Evolutionary conservation across 1,139 yeast species (phyloP).

Genomic region (Protomyces inouyei): DNA sequence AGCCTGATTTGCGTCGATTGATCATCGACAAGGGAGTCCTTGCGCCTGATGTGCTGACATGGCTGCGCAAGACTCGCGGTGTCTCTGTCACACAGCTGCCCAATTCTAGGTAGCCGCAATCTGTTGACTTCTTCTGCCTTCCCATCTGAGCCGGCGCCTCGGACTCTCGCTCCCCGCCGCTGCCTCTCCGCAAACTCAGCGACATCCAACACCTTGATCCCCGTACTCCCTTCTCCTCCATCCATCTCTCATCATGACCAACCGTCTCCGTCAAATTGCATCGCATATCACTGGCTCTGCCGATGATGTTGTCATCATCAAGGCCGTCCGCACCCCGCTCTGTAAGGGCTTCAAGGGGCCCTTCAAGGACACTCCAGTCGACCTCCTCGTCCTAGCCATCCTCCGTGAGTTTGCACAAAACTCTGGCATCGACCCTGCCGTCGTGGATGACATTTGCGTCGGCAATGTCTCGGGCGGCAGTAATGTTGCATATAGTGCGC

Average conservation of each 20-base stretch:
- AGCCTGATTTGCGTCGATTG: background rate
- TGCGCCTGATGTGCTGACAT: background rate
- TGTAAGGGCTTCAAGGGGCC: constrained; percentile 81
- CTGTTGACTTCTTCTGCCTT: too few relatives aligned
- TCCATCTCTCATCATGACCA: constrained; percentile 7
- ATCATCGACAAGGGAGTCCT: background rate
- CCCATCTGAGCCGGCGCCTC: background rate
- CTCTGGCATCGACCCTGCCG: constrained; percentile 55
- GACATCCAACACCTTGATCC: background rate
- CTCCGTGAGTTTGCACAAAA: constrained; percentile 57
- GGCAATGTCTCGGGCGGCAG: constrained; percentile 85
- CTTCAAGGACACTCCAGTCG: constrained; percentile 71
- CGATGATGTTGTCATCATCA: constrained; percentile 81
- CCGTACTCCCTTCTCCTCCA: background rate
- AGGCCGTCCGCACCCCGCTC: constrained; percentile 84
- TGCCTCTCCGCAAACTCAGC: background rate
- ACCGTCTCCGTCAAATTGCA: constrained; percentile 24
- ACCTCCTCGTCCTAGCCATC: constrained; percentile 63
- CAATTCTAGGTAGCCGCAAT: too few relatives aligned
- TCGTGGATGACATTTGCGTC: constrained; percentile 75
- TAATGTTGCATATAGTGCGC: constrained; percentile 79
- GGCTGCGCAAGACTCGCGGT: background rate
- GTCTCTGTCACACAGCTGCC: too few relatives aligned
- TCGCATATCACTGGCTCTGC: constrained; percentile 40
- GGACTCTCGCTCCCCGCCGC: background rate